These are phyloP conservation scores for Fusarium nelsonii DNA, from an alignment of 2,329 filamentous ascomycete species.

Conservation along the genomic window DNA sequence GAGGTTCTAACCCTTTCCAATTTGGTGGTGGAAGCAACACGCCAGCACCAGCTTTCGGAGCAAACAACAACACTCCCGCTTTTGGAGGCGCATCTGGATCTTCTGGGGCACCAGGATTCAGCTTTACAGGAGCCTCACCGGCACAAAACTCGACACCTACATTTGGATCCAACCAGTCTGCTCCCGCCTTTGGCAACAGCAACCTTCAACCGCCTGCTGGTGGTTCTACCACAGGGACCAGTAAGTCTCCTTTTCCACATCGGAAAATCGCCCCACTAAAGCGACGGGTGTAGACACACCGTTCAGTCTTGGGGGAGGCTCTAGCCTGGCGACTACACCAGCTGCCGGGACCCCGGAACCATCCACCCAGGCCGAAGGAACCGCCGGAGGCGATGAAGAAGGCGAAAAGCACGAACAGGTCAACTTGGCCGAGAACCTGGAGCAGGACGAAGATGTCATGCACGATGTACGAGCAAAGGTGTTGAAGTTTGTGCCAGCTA, in stretches of 20 bases:
- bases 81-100: slow-evolving; percentile 52
- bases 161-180: slow-evolving; percentile 54
- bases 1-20: slow-evolving; percentile 53
- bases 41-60: slow-evolving; percentile 49
- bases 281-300: slow-evolving; percentile 65
- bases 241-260: slow-evolving; percentile 58
- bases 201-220: slow-evolving; percentile 58
- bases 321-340: slow-evolving; percentile 71
- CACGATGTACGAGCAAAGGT: slow-evolving; percentile 79
- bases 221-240: slow-evolving; percentile 61
- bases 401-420: slow-evolving; percentile 75
- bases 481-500: slow-evolving; percentile 67
- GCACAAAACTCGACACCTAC: slow-evolving; percentile 48
- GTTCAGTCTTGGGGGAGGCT: slow-evolving; percentile 69
- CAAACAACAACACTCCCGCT: slow-evolving; percentile 41
- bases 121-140: slow-evolving; percentile 54
- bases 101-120: slow-evolving; percentile 53
- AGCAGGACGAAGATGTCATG: slow-evolving; percentile 78
- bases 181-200: slow-evolving; percentile 54
- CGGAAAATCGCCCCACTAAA: slow-evolving; percentile 62
- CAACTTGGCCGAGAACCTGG: slow-evolving; percentile 74
- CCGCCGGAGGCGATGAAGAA: slow-evolving; percentile 60
- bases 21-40: slow-evolving; percentile 52
- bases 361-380: slow-evolving; percentile 59
- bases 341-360: slow-evolving; percentile 71